phyloP scores from a whole-genome alignment of 371 early-diverging fungal genomes.

The Mucor racemosus region DNA sequence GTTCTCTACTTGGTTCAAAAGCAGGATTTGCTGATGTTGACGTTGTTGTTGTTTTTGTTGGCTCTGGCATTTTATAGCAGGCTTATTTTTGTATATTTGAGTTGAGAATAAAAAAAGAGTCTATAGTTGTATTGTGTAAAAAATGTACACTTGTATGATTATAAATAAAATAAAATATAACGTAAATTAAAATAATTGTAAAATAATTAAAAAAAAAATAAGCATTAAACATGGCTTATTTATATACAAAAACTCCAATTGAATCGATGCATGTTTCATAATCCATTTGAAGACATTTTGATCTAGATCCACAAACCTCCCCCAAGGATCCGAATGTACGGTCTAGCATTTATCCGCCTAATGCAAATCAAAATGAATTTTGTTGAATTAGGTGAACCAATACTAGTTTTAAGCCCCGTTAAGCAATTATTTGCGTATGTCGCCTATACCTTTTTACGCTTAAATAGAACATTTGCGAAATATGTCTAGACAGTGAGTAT shows the following conservation, averaged over 20 bases:
- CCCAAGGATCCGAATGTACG: neutral
- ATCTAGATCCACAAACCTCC: slow-evolving; percentile 5
- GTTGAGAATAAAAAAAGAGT: neutral
- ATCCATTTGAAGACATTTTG: neutral
- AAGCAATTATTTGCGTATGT: neutral
- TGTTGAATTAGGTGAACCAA: neutral
- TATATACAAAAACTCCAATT: too few relatives aligned
- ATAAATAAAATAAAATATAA: neutral
- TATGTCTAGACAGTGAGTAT: neutral
- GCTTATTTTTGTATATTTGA: neutral
- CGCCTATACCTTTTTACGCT: slow-evolving; percentile 8
- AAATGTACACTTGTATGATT: neutral
- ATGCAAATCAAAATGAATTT: too few relatives aligned
- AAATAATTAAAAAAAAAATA: too few relatives aligned
- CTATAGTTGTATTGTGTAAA: neutral
- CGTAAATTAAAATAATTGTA: too few relatives aligned
- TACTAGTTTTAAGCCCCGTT: neutral
- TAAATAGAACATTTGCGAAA: neutral
- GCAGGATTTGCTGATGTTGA: too few relatives aligned
- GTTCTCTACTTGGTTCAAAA: neutral
- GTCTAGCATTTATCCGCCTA: neutral
- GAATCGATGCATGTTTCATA: neutral
- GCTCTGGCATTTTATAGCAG: slow-evolving; percentile 5
- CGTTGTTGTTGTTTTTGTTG: neutral
- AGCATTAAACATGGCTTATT: neutral